Evolutionary conservation across 306 rosid genomes (phyloP).

Genomic region (Fragaria ananassa): DNA sequence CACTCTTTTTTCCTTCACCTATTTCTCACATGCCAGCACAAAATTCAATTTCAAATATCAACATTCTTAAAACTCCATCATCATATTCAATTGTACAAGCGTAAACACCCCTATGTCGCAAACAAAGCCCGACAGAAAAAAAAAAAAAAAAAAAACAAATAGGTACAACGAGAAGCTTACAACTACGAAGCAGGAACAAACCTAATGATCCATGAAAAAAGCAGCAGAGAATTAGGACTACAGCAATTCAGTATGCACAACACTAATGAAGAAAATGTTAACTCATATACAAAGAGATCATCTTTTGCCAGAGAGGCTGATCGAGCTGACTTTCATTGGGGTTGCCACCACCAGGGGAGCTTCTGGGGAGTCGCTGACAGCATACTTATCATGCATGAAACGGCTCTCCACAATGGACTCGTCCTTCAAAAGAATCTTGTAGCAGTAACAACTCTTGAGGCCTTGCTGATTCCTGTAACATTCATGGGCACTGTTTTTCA

Average conservation of each 20-base stretch:
- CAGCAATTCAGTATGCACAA: constrained; percentile 2
- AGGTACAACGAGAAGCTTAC: constrained; percentile 27
- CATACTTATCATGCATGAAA: constrained; percentile 87
- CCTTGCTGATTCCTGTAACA: constrained; percentile 91
- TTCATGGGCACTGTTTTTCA: constrained; percentile 76
- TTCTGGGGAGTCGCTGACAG: constrained; percentile 75
- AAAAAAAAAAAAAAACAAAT: background rate
- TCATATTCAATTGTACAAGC: background rate
- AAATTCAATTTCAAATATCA: background rate
- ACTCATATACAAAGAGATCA: constrained; percentile 8
- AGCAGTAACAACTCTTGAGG: constrained; percentile 92
- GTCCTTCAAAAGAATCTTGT: constrained; percentile 81
- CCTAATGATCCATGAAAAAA: background rate
- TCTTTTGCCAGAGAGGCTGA: constrained; percentile 77
- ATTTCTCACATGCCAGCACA: background rate
- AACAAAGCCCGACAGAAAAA: background rate
- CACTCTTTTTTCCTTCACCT: no score
- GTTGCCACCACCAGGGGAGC: constrained; percentile 94
- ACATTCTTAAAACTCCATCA: background rate
- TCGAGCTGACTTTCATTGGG: constrained; percentile 90
- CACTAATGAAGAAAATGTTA: background rate
- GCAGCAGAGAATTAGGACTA: background rate
- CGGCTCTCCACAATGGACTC: constrained; percentile 86
- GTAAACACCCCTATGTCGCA: background rate
- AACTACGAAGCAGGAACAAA: background rate